Conservation (phyloP, 192 early-diverging fungal species). For the Rhizoclosmatium globosum region DNA sequence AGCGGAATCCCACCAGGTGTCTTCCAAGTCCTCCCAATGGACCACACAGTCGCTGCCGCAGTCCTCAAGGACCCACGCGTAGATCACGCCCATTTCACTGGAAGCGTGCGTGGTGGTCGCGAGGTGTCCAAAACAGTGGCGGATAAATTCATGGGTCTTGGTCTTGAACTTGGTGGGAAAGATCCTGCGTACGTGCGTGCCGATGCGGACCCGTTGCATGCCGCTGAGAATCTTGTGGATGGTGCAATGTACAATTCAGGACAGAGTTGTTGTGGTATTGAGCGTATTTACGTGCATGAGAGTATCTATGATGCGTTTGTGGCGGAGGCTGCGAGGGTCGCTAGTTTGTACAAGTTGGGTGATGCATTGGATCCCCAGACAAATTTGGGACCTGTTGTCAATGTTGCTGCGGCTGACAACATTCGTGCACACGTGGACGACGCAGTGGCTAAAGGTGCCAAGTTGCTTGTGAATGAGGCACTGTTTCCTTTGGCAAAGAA, state of each 20-base stretch:
- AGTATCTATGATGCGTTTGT: constrained; percentile 76
- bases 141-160: constrained; percentile 69
- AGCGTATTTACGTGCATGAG: constrained; percentile 82
- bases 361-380: constrained; percentile 66
- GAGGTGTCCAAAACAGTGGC: constrained; percentile 66
- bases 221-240: constrained; percentile 80
- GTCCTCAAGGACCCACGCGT: constrained; percentile 68
- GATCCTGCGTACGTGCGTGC: constrained; percentile 82
- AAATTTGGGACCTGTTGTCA: constrained; percentile 81
- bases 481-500: constrained; percentile 66
- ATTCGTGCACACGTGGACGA: constrained; percentile 75
- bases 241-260: constrained; percentile 85
- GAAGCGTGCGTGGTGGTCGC: constrained; percentile 75
- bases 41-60: constrained; percentile 53
- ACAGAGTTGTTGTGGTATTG: constrained; percentile 83
- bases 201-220: constrained; percentile 74
- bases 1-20: constrained; percentile 76
- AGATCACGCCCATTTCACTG: constrained; percentile 79
- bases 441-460: constrained; percentile 76
- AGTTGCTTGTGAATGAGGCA: constrained; percentile 62
- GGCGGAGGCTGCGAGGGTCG: constrained; percentile 61
- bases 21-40: constrained; percentile 61
- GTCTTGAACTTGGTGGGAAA: constrained; percentile 86
- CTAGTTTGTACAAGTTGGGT: constrained; percentile 72
- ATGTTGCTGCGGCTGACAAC: constrained; percentile 67